phyloP scores from a whole-genome alignment of 768 basidiomycete species.

The Lenzites betulinus region DNA sequence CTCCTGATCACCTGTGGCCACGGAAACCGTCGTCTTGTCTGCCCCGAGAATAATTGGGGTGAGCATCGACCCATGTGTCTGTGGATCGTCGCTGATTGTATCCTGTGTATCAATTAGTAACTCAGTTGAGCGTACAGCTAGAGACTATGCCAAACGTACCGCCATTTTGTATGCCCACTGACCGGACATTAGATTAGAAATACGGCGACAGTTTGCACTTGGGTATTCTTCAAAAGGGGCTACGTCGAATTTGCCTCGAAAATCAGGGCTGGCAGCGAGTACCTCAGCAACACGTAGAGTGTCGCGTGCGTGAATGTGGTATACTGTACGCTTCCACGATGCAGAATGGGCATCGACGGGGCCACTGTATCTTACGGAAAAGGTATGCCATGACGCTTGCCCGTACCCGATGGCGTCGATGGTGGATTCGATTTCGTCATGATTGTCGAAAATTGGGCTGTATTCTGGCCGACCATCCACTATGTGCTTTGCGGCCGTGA shows the following conservation, averaged over 20 bases:
- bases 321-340: slow-evolving; percentile 36
- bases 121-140: too few species aligned
- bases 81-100: slow-evolving; percentile 5
- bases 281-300: slow-evolving; percentile 31
- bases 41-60: slow-evolving; percentile 27
- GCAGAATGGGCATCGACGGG: slow-evolving; percentile 24
- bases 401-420: slow-evolving; percentile 32
- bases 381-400: slow-evolving; percentile 27
- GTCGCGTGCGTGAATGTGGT: slow-evolving; percentile 38
- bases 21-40: slow-evolving; percentile 33
- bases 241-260: slow-evolving; percentile 36
- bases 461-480: not conserved
- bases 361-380: slow-evolving; percentile 27
- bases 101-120: slow-evolving; percentile 9
- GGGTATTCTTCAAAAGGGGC: slow-evolving; percentile 33
- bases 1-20: slow-evolving; percentile 28
- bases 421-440: slow-evolving; percentile 23
- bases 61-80: slow-evolving; percentile 15
- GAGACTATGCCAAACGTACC: too few species aligned
- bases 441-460: not conserved
- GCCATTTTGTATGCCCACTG: slow-evolving; percentile 44
- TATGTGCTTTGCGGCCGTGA: not conserved
- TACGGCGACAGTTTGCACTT: slow-evolving; percentile 28
- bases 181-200: slow-evolving; percentile 42
- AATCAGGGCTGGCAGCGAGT: slow-evolving; percentile 39